Base-by-base conservation (phyloP, 129 eudicot species). In the Ambrosia artemisiifolia region DNA sequence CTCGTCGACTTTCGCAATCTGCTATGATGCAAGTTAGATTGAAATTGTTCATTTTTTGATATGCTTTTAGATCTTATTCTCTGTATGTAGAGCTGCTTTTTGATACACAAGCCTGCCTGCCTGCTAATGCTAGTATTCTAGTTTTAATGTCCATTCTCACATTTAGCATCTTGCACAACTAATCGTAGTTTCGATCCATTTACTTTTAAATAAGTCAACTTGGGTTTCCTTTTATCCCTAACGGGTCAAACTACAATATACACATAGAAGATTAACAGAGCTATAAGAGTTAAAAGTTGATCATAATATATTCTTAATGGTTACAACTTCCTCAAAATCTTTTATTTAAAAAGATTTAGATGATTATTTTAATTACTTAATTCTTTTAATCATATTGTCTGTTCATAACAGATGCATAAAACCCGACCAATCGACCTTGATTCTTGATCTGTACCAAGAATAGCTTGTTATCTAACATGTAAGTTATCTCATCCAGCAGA, bases 1-100 rank as follows among this genome's bases (percentile, higher is more conserved):
- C 73, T 11, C 83, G 28, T 63, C 83, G 16, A 8, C 79, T 51
- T 65, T 82, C 81, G 78, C 81, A 67, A 67, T 79, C 63, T 80
- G 85, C 81, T 73, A 77, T 18, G 87, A 89, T 69, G 85, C 75
- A 65, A 84, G 73, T 42, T 83, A 81, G 76, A 77, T 61, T 56
- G 72, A 61, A 61, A 47, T 34, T 48, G 35, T 61, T 69, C 19
- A 19, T 19, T 54, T 55, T 7, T 53, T 63, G 30, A 71, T 53
- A 33, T 70, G 61, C 42, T 78, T 71, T 54, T 63, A 35, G 82
- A 42, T 63, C 65, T 51, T 59, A 24, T 57, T 76, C 53, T 69
- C 34, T 60, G n/a, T n/a, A 36, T 68, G 24, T 33, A 69, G 63
- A 60, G 70, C 70, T 66, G 70, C 70, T 13, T 70, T 53, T 30